These are phyloP conservation scores for Aspergillus eucalypticola DNA, from an alignment of 2,329 filamentous ascomycete genomes.

Conservation along the genomic window DNA sequence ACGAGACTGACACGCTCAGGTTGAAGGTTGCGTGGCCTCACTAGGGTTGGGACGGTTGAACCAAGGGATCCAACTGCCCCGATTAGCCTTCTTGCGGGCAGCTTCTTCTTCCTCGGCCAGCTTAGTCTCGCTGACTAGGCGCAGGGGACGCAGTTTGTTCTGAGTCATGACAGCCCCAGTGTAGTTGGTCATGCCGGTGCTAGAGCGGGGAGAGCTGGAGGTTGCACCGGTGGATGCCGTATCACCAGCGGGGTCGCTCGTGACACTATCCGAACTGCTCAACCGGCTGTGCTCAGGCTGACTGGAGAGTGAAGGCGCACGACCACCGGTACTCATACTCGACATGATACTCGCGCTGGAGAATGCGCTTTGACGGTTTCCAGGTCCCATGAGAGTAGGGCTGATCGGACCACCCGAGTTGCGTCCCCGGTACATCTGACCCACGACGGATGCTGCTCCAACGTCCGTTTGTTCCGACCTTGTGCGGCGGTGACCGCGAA, in stretches of 20 bases:
- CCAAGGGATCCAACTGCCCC: constrained; percentile 51
- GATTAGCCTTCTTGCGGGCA: constrained; percentile 48
- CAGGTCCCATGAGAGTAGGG: constrained; percentile 50
- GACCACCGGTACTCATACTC: constrained; percentile 53
- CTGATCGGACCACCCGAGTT: constrained; percentile 55
- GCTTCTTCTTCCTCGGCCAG: constrained; percentile 45
- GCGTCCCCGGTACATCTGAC: constrained; percentile 82
- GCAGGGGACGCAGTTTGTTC: constrained; percentile 79
- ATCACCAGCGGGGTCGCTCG: constrained; percentile 50
- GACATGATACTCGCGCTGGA: constrained; percentile 52
- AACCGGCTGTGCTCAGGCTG: constrained; percentile 51
- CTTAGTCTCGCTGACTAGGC: constrained; percentile 64
- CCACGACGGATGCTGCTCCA: constrained; percentile 70
- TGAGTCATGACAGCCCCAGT: constrained; percentile 63
- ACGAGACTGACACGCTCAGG: background rate
- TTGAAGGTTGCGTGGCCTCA: constrained; percentile 23
- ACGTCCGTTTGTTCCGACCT: constrained; percentile 51
- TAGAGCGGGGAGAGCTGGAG: constrained; percentile 62
- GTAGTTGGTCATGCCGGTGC: constrained; percentile 68
- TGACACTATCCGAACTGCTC: constrained; percentile 67
- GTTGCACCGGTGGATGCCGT: constrained; percentile 48
- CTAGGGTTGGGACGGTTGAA: constrained; percentile 42
- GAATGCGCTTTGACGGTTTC: constrained; percentile 44
- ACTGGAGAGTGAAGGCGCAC: constrained; percentile 54
- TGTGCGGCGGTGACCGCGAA: constrained; percentile 49